These are phyloP conservation scores for Brassica nigra DNA, from an alignment of 345 rosid species.

Conservation along the genomic window DNA sequence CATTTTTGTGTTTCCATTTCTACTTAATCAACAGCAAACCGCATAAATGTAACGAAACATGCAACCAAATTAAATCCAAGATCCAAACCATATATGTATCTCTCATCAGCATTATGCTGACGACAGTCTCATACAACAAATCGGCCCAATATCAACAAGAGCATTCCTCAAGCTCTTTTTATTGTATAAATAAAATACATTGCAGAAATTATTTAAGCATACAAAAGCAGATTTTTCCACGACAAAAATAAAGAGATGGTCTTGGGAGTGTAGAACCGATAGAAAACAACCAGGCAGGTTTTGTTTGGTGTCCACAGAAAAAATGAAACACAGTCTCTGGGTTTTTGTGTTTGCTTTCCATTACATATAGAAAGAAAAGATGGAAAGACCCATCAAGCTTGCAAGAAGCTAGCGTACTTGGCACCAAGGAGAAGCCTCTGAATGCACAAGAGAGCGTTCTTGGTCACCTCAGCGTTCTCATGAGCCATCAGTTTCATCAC, in stretches of 20 bases:
- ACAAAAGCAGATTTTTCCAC: slow-evolving; percentile 18
- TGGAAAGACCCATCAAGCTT: slow-evolving; percentile 49
- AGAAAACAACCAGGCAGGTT: neutral
- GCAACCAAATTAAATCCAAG: neutral
- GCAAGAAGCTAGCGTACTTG: slow-evolving; percentile 96
- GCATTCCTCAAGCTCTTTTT: slow-evolving; percentile 20
- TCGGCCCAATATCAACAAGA: slow-evolving; percentile 11
- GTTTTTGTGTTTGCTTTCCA: slow-evolving; percentile 11
- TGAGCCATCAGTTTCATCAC: slow-evolving; percentile 87
- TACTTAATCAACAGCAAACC: neutral
- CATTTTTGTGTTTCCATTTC: neutral
- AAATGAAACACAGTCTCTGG: slow-evolving; percentile 10
- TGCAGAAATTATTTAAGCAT: slow-evolving; percentile 25
- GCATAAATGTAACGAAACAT: neutral
- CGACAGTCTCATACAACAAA: slow-evolving; percentile 16
- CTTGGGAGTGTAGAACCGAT: neutral
- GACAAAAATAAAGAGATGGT: slow-evolving; percentile 25
- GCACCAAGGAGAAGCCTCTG: slow-evolving; percentile 90
- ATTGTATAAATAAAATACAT: slow-evolving; percentile 16
- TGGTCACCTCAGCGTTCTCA: slow-evolving; percentile 77
- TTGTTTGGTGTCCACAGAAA: slow-evolving; percentile 9
- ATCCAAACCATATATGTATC: neutral
- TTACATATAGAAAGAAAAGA: slow-evolving; percentile 15
- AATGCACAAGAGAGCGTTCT: slow-evolving; percentile 72
- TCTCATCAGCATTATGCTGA: neutral